A percentile compares a stretch with the other conserved stretches of the same genome.
These are phyloP conservation scores for Durusdinium trenchii DNA, from an alignment of 73 alveolate species.

Conservation along the genomic window DNA sequence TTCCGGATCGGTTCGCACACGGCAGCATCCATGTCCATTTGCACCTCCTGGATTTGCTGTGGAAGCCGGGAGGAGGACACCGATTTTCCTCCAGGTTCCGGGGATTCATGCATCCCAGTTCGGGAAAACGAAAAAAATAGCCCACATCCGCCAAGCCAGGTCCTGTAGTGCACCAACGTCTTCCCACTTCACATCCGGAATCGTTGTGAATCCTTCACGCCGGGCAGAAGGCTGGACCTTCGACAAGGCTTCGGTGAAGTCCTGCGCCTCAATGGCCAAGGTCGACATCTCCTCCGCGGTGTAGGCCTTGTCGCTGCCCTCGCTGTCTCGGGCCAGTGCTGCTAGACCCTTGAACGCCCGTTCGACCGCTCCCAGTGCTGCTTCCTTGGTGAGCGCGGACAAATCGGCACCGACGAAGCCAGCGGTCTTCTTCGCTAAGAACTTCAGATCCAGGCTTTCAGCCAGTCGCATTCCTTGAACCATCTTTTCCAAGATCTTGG, in stretches of 20 bases:
- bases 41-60: constrained; percentile 19
- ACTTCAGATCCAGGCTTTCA: constrained; percentile 97
- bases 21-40: constrained; percentile 82
- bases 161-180: constrained; percentile 99
- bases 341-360: constrained; percentile 64
- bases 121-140: neutral
- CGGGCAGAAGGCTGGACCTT: constrained; percentile 99
- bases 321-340: neutral
- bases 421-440: constrained; percentile 99
- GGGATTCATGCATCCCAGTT: neutral
- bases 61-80: too few species aligned
- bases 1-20: constrained; percentile 95
- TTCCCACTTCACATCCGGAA: constrained; percentile 99
- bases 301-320: constrained; percentile 1
- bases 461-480: constrained; percentile 93
- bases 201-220: constrained; percentile 99
- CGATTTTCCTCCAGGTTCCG: too few species aligned
- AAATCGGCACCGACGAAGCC: constrained; percentile 99
- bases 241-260: constrained; percentile 98
- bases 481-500: constrained; percentile 89
- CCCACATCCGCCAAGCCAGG: constrained; percentile 97
- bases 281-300: constrained; percentile 53
- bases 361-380: constrained; percentile 87
- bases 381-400: constrained; percentile 96
- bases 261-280: constrained; percentile 95